These are phyloP conservation scores for Cyclostephanos tholiformis DNA, from an alignment of 108 stramenopile genomes.

Conservation along the genomic window DNA sequence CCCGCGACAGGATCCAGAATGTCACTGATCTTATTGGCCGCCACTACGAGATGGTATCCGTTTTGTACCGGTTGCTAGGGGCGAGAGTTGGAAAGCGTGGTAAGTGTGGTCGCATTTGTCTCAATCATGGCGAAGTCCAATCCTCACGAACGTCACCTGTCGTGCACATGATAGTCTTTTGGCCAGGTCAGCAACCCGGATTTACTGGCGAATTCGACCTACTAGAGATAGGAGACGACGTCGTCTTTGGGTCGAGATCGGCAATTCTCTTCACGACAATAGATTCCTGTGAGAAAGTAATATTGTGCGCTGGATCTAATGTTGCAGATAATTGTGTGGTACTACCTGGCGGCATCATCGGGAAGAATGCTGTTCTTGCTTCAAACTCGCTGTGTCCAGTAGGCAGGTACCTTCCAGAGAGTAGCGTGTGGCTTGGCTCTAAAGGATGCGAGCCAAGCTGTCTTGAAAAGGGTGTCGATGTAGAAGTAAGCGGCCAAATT, in stretches of 20 bases:
- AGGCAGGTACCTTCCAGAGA: conserved; percentile 51
- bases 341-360: conserved; percentile 57
- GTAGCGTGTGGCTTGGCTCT: conserved; percentile 40
- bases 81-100: conserved; percentile 66
- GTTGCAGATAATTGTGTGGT: conserved; percentile 62
- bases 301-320: conserved; percentile 59
- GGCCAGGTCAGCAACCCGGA: conserved; percentile 51
- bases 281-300: conserved; percentile 46
- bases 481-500: background rate
- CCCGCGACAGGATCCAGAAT: conserved; percentile 5
- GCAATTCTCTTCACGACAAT: conserved; percentile 44
- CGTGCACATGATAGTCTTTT: conserved; percentile 40
- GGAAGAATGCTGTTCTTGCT: conserved; percentile 64
- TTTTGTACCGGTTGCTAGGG: conserved; percentile 57
- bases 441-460: conserved; percentile 54
- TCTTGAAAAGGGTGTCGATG: conserved; percentile 50
- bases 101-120: conserved; percentile 4
- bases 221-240: conserved; percentile 71
- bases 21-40: conserved; percentile 59
- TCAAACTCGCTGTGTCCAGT: conserved; percentile 58
- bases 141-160: background rate
- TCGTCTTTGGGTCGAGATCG: conserved; percentile 67
- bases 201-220: conserved; percentile 63
- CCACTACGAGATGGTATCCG: conserved; percentile 61
- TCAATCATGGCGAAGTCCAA: background rate